Evolutionary conservation across 768 basidiomycete species (phyloP), one percentile per base, ranked within the genome.

Genomic region (Lactarius tabidus): DNA sequence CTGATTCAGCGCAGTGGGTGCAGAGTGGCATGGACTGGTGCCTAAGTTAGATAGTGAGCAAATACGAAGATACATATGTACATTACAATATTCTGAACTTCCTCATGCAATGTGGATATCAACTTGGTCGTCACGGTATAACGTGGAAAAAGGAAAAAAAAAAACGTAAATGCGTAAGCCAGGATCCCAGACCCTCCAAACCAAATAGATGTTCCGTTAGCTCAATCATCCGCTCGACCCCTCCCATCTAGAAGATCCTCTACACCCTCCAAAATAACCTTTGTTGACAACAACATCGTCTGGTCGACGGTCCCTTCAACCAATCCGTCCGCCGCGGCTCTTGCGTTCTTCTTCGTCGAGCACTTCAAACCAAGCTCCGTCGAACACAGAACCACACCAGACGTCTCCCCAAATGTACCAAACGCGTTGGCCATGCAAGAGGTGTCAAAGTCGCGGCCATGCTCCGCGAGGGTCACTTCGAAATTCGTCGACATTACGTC

Each of bases 401-500:
- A 60, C 15, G 84, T 80, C 26, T 78, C 71, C 10, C 77, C 81
- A 67, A 85, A 85, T 51, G 84, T 82, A 48, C 83, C 85, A 75
- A 89, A 90, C 51, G 83, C 83, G 71, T 89, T 86, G 31, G 74
- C 70, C 86, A 88, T 88, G 35, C 77, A 77, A 26, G 77, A 75
- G 3, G 75, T 74, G 60, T 85, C 80, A 70, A 84, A 87, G 14
- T 74, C 15, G 20, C 78, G 77, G 2, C 82, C 82, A 36, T 82
- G 80, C 63, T 88, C 85, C 2, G 85, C 82, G 23, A 84, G 80
- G 45, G 88, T 74, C 39, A 91, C 81, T 69, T 91, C 88, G 70
- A 91, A 92, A 63, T 81, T 85, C 2, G 89, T 88, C 2, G 86
- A 88, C 78, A 92, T 82, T 70, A 90, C 89, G 65, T 90, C 89